These are phyloP conservation scores for Spathaspora hagerdaliae DNA, from an alignment of 805 yeast species.

Conservation along the genomic window DNA sequence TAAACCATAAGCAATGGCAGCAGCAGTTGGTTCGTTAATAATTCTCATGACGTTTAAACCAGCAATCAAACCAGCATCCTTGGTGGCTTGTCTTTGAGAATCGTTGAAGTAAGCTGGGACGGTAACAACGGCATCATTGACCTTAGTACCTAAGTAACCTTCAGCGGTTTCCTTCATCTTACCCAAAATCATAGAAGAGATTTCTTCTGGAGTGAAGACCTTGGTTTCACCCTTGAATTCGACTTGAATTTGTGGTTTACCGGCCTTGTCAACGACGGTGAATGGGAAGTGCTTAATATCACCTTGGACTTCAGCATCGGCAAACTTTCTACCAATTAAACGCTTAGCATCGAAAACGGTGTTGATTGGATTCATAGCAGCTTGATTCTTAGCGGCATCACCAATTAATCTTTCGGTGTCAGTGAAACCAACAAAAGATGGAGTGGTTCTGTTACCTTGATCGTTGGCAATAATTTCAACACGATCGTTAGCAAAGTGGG, in stretches of 20 bases:
- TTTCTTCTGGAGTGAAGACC: constrained; percentile 90
- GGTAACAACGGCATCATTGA: constrained; percentile 87
- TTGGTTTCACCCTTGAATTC: constrained; percentile 86
- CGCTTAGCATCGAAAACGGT: constrained; percentile 93
- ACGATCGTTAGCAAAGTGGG: constrained; percentile 86
- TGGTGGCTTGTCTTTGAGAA: constrained; percentile 97
- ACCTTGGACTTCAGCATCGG: constrained; percentile 73
- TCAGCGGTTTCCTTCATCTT: constrained; percentile 94
- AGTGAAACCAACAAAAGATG: constrained; percentile 94
- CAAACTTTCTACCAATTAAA: constrained; percentile 86
- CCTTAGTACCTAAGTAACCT: constrained; percentile 57
- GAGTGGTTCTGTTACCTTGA: constrained; percentile 98
- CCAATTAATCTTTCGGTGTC: constrained; percentile 92
- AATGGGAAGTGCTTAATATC: constrained; percentile 71
- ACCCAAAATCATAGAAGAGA: constrained; percentile 85
- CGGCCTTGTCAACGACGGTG: constrained; percentile 69
- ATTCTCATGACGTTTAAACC: constrained; percentile 93
- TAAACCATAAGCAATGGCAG: constrained; percentile 64
- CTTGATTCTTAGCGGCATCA: constrained; percentile 98
- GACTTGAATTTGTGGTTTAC: constrained; percentile 80
- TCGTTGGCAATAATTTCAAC: constrained; percentile 97
- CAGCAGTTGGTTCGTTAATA: constrained; percentile 89
- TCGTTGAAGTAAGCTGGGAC: constrained; percentile 98
- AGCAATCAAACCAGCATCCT: constrained; percentile 96
- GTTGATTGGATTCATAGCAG: constrained; percentile 90